Percentiles rank a stretch among this genome's conserved stretches.
Conservation (phyloP, 305 asterid genomes). For the Fraxinus xanthoxyloides region DNA sequence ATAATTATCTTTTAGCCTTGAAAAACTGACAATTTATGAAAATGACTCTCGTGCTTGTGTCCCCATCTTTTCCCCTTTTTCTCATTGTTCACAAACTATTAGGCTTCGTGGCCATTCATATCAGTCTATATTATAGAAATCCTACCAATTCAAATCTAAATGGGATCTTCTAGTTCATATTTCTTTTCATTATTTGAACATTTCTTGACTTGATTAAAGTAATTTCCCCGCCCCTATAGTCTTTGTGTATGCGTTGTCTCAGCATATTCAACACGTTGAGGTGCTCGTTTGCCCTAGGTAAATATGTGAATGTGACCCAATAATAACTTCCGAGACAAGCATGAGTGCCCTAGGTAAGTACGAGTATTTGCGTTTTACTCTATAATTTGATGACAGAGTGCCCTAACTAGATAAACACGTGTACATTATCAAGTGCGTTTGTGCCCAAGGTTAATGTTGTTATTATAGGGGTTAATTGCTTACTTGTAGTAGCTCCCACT, state of each 20-base stretch:
- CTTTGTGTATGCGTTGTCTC: neutral
- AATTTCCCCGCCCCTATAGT: neutral
- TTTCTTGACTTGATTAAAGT: constrained; percentile 3
- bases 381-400: neutral
- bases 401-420: neutral
- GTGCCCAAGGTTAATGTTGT: neutral
- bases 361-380: neutral
- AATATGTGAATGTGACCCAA: neutral
- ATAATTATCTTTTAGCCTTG: constrained; percentile 26
- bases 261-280: neutral
- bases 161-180: neutral
- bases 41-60: neutral
- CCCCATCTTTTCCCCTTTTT: neutral
- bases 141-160: constrained; percentile 9
- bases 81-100: neutral
- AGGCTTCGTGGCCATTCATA: constrained; percentile 3
- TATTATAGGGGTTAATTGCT: neutral
- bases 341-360: no score
- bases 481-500: no score
- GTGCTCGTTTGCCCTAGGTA: neutral
- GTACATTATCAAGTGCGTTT: neutral
- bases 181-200: neutral
- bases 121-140: constrained; percentile 4
- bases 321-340: neutral
- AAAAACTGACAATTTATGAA: constrained; percentile 18